These are phyloP conservation scores for Microsporum audouinii DNA, from an alignment of 2,329 filamentous ascomycete species.

Conservation along the genomic window DNA sequence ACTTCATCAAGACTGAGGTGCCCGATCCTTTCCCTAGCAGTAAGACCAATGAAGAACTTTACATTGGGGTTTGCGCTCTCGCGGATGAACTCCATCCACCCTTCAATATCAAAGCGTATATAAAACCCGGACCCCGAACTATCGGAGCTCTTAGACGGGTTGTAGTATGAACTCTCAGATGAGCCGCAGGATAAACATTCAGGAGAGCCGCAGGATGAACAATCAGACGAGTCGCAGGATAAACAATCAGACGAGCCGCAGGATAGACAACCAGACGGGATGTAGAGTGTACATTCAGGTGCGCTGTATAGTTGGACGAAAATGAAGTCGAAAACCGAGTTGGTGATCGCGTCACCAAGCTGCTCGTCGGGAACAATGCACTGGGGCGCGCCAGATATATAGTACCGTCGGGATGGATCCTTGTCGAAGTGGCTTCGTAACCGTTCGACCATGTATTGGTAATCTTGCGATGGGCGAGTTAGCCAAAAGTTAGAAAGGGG, in stretches of 20 bases:
- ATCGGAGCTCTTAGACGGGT: no score
- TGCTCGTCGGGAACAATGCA: constrained; percentile 40
- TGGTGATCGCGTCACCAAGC: constrained; percentile 35
- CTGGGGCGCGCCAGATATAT: constrained; percentile 45
- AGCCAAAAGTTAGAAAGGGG: neutral
- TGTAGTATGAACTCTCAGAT: no score
- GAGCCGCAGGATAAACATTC: no score
- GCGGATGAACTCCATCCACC: constrained; percentile 34
- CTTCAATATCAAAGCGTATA: constrained; percentile 23
- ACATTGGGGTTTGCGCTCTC: constrained; percentile 31
- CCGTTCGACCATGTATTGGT: neutral
- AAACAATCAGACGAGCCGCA: no score
- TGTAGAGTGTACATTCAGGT: constrained; percentile 38
- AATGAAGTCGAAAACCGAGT: constrained; percentile 41
- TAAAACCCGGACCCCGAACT: no score
- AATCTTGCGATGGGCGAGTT: neutral
- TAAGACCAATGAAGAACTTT: constrained; percentile 46
- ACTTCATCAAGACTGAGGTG: constrained; percentile 40
- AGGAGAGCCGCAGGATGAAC: no score
- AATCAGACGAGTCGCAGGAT: no score
- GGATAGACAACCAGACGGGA: constrained; percentile 26
- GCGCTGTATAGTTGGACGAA: constrained; percentile 50
- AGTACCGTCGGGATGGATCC: constrained; percentile 30
- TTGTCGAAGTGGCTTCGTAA: constrained; percentile 2
- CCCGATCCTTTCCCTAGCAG: constrained; percentile 20